Percentiles rank a stretch among this genome's conserved stretches.
Evolutionary conservation across 176 grass and related monocot species (phyloP).

Genomic region (Dendrocalamus sinicus): DNA sequence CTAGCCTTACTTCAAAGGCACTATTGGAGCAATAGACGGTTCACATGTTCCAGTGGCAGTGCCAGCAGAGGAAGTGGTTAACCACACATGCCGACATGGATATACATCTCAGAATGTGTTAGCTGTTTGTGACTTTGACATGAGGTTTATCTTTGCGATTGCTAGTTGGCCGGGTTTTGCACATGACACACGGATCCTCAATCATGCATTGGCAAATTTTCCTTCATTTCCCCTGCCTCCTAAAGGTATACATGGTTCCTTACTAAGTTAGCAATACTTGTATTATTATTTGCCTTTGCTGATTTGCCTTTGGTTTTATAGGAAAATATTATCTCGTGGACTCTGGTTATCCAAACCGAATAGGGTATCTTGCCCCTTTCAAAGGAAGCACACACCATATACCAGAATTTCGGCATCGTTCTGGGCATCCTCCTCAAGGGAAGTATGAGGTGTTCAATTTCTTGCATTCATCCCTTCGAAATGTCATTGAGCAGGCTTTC

Average conservation of each 20-base stretch:
- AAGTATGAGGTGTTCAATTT: background rate
- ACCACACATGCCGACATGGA: background rate
- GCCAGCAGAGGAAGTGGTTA: background rate
- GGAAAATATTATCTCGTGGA: background rate
- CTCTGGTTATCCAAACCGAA: background rate
- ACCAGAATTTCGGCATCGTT: background rate
- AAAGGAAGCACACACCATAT: conserved; percentile 1
- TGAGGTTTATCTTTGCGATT: background rate
- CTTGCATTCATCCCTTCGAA: conserved; percentile 3
- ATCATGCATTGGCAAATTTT: background rate
- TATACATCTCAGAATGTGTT: background rate
- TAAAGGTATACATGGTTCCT: too few relatives aligned
- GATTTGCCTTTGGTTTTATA: background rate
- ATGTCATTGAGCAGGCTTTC: background rate
- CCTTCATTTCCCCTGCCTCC: background rate
- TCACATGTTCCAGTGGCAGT: background rate
- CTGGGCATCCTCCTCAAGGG: background rate
- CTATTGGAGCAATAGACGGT: conserved; percentile 5
- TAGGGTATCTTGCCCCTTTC: background rate
- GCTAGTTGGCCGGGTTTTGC: background rate
- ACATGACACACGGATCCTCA: background rate
- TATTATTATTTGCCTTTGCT: too few relatives aligned
- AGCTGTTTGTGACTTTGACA: background rate
- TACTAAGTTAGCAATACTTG: too few relatives aligned
- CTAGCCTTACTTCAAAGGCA: background rate